These are phyloP conservation scores for Russula lepida DNA, from an alignment of 768 basidiomycete species.

Conservation along the genomic window DNA sequence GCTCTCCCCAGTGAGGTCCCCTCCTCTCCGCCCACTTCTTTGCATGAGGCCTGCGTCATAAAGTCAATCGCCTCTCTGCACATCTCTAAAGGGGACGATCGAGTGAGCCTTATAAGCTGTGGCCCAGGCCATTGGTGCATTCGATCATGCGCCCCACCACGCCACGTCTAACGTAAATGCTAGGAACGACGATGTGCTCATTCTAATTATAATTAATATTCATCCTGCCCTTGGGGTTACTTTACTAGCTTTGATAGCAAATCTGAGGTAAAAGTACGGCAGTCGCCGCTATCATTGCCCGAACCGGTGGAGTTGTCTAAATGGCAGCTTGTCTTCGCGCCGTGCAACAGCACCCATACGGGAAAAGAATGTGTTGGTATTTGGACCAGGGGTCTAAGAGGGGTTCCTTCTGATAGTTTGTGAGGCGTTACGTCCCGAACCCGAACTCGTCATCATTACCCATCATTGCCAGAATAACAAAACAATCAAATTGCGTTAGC, in stretches of 20 bases:
- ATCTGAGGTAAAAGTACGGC: constrained; percentile 18
- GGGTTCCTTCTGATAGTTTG: background rate
- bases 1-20: background rate
- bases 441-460: background rate
- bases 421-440: constrained; percentile 1
- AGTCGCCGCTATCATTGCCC: background rate
- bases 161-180: constrained; percentile 15
- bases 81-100: background rate
- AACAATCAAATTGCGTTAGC: constrained; percentile 6
- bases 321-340: background rate
- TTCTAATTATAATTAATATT: constrained; percentile 8
- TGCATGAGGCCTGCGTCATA: background rate
- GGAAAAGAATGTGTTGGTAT: background rate
- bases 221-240: background rate
- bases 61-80: background rate
- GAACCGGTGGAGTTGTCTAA: background rate
- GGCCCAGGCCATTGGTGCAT: constrained; percentile 15
- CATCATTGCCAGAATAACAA: constrained; percentile 8
- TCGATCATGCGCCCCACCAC: constrained; percentile 8
- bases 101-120: background rate
- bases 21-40: background rate
- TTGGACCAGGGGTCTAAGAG: background rate
- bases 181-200: constrained; percentile 11
- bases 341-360: background rate
- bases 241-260: constrained; percentile 1